Evolutionary conservation across 1,139 yeast genomes (phyloP).

Genomic region (Pneumocystis murina): DNA sequence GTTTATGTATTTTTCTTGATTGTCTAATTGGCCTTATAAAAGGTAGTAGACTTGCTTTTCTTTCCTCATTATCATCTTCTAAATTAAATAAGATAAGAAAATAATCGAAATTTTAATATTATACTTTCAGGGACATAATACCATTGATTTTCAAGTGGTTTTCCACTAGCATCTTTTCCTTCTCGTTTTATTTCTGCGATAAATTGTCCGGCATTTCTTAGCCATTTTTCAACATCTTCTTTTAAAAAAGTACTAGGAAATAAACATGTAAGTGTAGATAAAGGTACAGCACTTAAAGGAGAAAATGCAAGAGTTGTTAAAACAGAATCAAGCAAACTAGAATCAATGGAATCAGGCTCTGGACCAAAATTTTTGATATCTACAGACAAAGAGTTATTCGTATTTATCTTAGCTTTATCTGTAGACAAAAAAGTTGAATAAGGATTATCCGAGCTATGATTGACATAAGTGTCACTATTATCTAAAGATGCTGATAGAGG

Average conservation of each 20-base stretch:
- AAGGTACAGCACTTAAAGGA: neutral
- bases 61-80: conserved; percentile 2
- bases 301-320: neutral
- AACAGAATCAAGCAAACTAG: neutral
- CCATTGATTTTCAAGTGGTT: neutral
- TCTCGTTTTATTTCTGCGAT: conserved; percentile 1
- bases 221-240: neutral
- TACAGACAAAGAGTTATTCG: neutral
- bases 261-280: neutral
- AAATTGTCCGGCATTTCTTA: neutral
- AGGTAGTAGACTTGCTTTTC: neutral
- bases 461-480: neutral
- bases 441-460: neutral
- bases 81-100: neutral
- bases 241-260: neutral
- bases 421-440: neutral
- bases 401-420: neutral
- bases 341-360: neutral
- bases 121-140: conserved; percentile 1
- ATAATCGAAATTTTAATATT: neutral
- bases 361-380: neutral
- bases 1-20: conserved; percentile 1
- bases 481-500: neutral
- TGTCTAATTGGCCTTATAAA: neutral
- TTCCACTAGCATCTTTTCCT: conserved; percentile 1